phyloP scores from a whole-genome alignment of 768 basidiomycete genomes.

The Lactarius psammicola region DNA sequence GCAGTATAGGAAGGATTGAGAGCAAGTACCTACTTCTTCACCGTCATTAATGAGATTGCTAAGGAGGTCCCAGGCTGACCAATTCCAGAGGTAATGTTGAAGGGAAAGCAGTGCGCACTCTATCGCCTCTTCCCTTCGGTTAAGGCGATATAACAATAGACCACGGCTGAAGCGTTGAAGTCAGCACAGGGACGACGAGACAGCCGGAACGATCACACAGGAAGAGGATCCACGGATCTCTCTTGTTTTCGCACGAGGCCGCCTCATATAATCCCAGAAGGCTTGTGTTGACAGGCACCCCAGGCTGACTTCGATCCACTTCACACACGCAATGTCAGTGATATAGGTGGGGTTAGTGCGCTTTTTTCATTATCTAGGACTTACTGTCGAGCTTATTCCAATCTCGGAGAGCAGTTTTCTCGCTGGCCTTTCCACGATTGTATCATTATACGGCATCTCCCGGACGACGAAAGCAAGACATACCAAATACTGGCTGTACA shows the following conservation, averaged over 20 bases:
- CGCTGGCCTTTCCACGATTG: slow-evolving; percentile 57
- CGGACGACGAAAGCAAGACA: slow-evolving; percentile 35
- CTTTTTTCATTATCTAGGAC: slow-evolving; percentile 31
- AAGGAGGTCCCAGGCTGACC: slow-evolving; percentile 25
- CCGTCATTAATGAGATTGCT: slow-evolving; percentile 28
- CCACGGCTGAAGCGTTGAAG: slow-evolving; percentile 58
- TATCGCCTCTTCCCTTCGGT: slow-evolving; percentile 81
- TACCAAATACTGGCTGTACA: slow-evolving; percentile 87
- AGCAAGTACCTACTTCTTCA: slow-evolving; percentile 24
- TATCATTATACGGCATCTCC: slow-evolving; percentile 18
- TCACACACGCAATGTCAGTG: slow-evolving; percentile 1
- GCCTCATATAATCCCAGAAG: slow-evolving; percentile 57
- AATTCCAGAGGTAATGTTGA: slow-evolving; percentile 30
- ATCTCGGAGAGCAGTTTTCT: slow-evolving; percentile 76
- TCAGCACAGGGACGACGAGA: slow-evolving; percentile 13
- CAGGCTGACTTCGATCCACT: slow-evolving; percentile 72
- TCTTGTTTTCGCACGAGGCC: slow-evolving; percentile 41
- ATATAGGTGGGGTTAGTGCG: not conserved
- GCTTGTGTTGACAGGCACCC: slow-evolving; percentile 59
- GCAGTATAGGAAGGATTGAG: not conserved
- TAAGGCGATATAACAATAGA: slow-evolving; percentile 75
- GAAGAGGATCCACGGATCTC: slow-evolving; percentile 83
- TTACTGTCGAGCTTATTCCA: slow-evolving; percentile 82
- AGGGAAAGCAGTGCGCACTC: slow-evolving; percentile 69
- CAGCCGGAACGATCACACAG: slow-evolving; percentile 46